Evolutionary conservation across 805 yeast species (phyloP), one percentile per base, ranked within the genome.

Genomic region (Ogataea wickerhamii): DNA sequence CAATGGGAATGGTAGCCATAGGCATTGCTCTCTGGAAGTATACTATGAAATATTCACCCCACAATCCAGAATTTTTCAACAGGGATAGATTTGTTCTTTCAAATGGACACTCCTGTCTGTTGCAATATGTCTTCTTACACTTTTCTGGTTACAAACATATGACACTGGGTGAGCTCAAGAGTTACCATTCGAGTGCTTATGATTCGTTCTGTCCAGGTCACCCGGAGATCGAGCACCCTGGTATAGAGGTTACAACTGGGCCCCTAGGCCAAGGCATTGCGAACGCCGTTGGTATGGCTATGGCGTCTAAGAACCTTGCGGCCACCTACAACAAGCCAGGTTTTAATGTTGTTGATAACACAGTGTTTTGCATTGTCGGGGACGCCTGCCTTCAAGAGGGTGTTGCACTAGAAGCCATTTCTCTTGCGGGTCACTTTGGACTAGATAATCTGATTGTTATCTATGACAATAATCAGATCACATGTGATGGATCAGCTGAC

Each of bases 331-430:
- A 89, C 81, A 84, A 83, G 73, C 94, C 95, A 50, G 83, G 74
- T 56, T 76, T 64, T 66, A 67, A 74, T 27, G 55, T 91, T 44
- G 76, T 88, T 42, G 83, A 87, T 70, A 76, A 79, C 64, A 76
- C 73, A 75, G 78, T 87, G 45, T 91, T 77, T 70, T 66, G 68
- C 53, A 80, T 91, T 71, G 68, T 89, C 44, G 98, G 98, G 69
- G 98, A 91, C 58, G 98, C 98, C 53, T 91, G 98, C 73, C 73
- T 91, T 7, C 84, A 82, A 85, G 98, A 91, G 74, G 98, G 98
- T 76, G 87, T 93, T 47, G 76, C 96, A 43, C 78, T 91, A 41
- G 98, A 91, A 74, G 93, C 96, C 40, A 76, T 78, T 49, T 91
- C 98, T 23, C 68, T 89, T 41, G 98, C 98, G 47, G 98, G 98